Evolutionary conservation across 2,329 filamentous ascomycete genomes (phyloP), one percentile per base, ranked within the genome.

Genomic region (Alternaria arbusti): DNA sequence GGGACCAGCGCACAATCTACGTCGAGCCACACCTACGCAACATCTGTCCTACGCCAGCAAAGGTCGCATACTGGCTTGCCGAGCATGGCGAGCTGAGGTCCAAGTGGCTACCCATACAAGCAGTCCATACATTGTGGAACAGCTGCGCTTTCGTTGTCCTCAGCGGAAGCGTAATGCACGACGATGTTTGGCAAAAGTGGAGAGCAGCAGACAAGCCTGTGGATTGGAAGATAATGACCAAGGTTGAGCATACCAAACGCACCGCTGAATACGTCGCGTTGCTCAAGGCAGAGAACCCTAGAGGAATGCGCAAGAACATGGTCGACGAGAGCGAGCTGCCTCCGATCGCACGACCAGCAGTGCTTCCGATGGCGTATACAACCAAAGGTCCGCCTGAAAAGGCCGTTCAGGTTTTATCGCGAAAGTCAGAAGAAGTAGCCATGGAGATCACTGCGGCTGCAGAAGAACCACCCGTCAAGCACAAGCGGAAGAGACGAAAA

Each of bases 1-100:
- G 78, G 77, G 75, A 79, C 40, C 68, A 77, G 57, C 76, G 76
- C 5, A 78, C 77, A 17, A 75, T 80, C 44, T 80, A 80, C 45
- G 74, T 80, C 26, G 78, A 80, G 52, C 76, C 78, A n/a, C 77
- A 79, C 57, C 50, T 71, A 9, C 73, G 72, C 26, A 70, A 70
- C 32, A 64, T 78, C 8, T 77, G 73, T 54, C 72, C 74, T 44
- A 74, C 68, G 30, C 76, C 75, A 2, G 75, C 75, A 3, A 74
- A 65, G 47, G 67, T 79, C 3, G 72, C 76, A 28, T 64, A 75
- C 20, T 78, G 73, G 73, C 66, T 80, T n/a, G 62, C 70, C 43
- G 57, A 72, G 32, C 67, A 78, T 47, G 76, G 75, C 11, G 58
- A 72, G 13, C 17, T 79, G 22, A 69, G 67, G 45, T 54, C 69